Percentiles rank a stretch among this genome's conserved stretches.
Evolutionary conservation across 2,329 filamentous ascomycete species (phyloP).

Genomic region (Fusarium denticulatum): DNA sequence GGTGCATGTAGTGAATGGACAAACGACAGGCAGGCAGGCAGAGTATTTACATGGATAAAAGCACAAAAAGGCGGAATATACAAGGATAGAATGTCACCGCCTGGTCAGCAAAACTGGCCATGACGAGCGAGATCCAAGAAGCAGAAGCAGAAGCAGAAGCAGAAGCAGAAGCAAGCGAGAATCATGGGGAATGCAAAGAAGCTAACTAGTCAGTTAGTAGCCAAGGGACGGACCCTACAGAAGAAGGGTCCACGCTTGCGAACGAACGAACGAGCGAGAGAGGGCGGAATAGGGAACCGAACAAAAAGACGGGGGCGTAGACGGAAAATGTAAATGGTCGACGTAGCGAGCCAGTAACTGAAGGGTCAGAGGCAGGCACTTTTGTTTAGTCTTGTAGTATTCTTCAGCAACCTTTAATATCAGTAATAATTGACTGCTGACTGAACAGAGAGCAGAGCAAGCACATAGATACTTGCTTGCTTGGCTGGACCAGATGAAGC

Average conservation of each 20-base stretch:
- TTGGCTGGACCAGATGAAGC: neutral
- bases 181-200: conserved; percentile 24
- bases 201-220: neutral
- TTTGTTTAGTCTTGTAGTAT: neutral
- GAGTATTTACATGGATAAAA: neutral
- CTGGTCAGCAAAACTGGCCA: conserved; percentile 14
- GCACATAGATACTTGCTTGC: neutral
- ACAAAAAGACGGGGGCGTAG: conserved; percentile 2
- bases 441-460: neutral
- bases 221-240: conserved; percentile 1
- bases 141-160: neutral
- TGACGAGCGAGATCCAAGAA: conserved; percentile 5
- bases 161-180: conserved; percentile 21
- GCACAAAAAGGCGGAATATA: conserved; percentile 7
- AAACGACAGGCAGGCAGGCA: neutral
- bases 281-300: conserved; percentile 36
- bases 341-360: conserved; percentile 25
- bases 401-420: neutral
- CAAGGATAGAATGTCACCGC: conserved; percentile 29
- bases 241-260: conserved; percentile 11
- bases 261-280: neutral
- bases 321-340: conserved; percentile 28
- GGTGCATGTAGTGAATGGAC: neutral
- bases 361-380: neutral
- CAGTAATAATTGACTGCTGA: neutral